Evolutionary conservation across 805 yeast species (phyloP).

Genomic region (Candida tammaniensis): DNA sequence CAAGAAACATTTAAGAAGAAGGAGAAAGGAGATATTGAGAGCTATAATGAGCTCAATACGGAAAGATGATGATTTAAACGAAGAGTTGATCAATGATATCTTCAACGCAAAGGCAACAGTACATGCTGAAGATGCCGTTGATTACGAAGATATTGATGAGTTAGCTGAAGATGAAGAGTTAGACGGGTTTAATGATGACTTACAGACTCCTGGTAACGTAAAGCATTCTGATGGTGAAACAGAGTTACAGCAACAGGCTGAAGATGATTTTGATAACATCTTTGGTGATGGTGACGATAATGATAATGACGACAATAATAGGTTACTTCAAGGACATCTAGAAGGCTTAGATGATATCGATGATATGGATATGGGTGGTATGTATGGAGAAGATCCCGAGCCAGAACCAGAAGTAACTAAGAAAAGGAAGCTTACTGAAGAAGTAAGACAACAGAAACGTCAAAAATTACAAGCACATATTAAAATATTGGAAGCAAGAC

Average conservation of each 20-base stretch:
- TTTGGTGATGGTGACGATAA: slow-evolving; percentile 29
- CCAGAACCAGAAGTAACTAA: background rate
- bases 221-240: slow-evolving; percentile 16
- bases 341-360: slow-evolving; percentile 23
- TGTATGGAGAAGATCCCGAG: slow-evolving; percentile 18
- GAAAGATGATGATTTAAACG: slow-evolving; percentile 6
- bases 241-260: slow-evolving; percentile 30
- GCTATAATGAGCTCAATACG: no score
- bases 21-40: no score
- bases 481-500: slow-evolving; percentile 26
- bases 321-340: slow-evolving; percentile 12
- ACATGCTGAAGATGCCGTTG: slow-evolving; percentile 91
- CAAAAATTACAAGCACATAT: slow-evolving; percentile 28
- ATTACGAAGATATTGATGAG: slow-evolving; percentile 92
- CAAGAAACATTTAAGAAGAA: no score
- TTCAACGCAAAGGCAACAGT: slow-evolving; percentile 40
- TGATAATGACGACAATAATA: slow-evolving; percentile 15
- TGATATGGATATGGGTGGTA: slow-evolving; percentile 18
- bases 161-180: slow-evolving; percentile 79
- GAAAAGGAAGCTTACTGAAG: slow-evolving; percentile 13
- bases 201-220: no score
- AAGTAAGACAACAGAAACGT: slow-evolving; percentile 22
- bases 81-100: slow-evolving; percentile 29
- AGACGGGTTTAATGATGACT: no score
- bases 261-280: slow-evolving; percentile 39